Percentiles rank a stretch among this genome's conserved stretches.
Conservation (phyloP, 345 rosid genomes). For the Cardamine resedifolia region DNA sequence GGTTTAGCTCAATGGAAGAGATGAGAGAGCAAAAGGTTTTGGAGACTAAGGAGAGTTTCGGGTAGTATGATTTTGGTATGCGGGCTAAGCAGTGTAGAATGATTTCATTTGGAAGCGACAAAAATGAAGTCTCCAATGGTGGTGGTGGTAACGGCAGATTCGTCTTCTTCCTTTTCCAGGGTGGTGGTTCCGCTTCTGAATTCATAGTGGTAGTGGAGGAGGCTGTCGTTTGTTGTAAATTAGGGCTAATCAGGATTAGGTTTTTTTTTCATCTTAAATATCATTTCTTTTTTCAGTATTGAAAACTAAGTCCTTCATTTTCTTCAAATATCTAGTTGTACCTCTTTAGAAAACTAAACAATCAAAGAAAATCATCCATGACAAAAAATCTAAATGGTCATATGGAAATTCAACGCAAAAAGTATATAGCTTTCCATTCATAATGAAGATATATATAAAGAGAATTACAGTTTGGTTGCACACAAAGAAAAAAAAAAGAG, state of each 20-base stretch:
- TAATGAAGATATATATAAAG: too few species aligned
- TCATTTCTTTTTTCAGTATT: background rate
- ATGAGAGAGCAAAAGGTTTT: conserved; percentile 50
- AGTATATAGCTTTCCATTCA: too few species aligned
- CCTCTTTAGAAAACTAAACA: background rate
- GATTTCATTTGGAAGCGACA: conserved; percentile 49
- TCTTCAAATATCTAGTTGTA: too few species aligned
- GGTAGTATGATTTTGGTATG: conserved; percentile 52
- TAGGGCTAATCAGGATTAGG: background rate
- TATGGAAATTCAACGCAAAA: too few species aligned
- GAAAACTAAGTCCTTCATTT: background rate
- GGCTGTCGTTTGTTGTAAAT: background rate
- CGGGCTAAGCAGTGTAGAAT: conserved; percentile 57
- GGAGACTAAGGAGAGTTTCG: conserved; percentile 59
- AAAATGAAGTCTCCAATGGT: background rate
- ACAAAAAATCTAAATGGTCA: too few species aligned
- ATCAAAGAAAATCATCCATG: background rate
- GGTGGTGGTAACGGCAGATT: background rate
- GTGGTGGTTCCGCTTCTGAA: background rate
- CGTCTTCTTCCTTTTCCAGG: background rate
- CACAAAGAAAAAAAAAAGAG: too few species aligned
- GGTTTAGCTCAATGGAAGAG: conserved; percentile 46
- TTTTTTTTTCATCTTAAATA: background rate
- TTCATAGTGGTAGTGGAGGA: background rate
- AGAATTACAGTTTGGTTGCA: too few species aligned